Conservation (phyloP, 148 eudicot genomes). For the Camellia granthamiana region DNA sequence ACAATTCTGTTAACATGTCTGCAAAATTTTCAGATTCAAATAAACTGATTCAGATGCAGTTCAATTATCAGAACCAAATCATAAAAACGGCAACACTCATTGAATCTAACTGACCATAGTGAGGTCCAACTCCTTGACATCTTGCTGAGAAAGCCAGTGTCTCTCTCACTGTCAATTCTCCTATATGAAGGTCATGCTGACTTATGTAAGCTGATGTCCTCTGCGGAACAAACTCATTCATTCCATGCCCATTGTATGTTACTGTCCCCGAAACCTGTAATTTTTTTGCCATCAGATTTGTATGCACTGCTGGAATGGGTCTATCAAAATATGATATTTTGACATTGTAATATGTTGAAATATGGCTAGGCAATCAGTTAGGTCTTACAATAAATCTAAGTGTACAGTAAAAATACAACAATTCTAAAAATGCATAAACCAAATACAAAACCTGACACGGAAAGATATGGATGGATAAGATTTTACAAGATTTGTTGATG, state of each 20-base stretch:
- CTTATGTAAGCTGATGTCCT: slow-evolving; percentile 81
- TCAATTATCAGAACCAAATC: background rate
- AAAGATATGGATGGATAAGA: no score
- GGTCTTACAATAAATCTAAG: no score
- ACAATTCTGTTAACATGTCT: slow-evolving; percentile 37
- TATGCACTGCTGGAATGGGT: no score
- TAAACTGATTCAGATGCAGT: background rate
- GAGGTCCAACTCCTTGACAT: slow-evolving; percentile 74
- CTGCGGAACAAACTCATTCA: slow-evolving; percentile 81
- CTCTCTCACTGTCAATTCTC: slow-evolving; percentile 85
- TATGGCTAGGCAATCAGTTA: no score
- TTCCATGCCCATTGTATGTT: slow-evolving; percentile 65
- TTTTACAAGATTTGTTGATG: no score
- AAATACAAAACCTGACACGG: no score
- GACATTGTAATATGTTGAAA: no score
- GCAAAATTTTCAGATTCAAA: background rate
- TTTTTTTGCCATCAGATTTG: background rate
- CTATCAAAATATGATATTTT: no score
- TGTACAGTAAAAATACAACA: no score
- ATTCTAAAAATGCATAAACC: no score
- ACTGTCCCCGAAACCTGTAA: slow-evolving; percentile 43
- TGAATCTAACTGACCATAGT: slow-evolving; percentile 45
- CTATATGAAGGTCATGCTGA: slow-evolving; percentile 75
- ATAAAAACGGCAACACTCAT: background rate
- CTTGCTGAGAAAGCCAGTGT: slow-evolving; percentile 67